phyloP scores from a whole-genome alignment of 805 yeast species.

The Saccharomycodes ludwigii region DNA sequence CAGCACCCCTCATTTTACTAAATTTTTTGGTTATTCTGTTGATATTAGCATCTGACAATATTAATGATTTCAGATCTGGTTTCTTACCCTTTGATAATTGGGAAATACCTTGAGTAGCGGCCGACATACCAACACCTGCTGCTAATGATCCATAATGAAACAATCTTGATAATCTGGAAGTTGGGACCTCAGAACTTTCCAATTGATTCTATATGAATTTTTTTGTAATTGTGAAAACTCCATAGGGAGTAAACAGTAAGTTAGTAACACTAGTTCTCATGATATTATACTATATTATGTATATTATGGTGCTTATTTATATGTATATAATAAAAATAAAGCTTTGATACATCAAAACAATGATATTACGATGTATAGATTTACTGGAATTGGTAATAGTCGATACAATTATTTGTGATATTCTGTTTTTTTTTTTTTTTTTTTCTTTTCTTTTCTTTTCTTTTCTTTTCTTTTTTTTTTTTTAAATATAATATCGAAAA shows the following conservation, averaged over 20 bases:
- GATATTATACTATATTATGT: no score
- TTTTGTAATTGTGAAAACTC: no score
- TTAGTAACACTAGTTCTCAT: no score
- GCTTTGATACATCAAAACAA: no score
- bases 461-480: background rate
- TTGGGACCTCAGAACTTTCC: constrained; percentile 57
- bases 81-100: constrained; percentile 46
- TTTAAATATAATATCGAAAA: no score
- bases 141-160: constrained; percentile 91
- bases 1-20: constrained; percentile 97
- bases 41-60: constrained; percentile 72
- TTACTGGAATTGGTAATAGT: no score
- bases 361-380: no score
- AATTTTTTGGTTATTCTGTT: constrained; percentile 81
- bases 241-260: no score
- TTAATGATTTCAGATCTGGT: constrained; percentile 40
- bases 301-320: no score
- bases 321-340: no score
- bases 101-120: constrained; percentile 63
- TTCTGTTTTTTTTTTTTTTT: constrained; percentile 6
- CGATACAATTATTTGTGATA: no score
- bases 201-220: constrained; percentile 8
- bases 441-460: constrained; percentile 1
- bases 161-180: constrained; percentile 74
- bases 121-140: constrained; percentile 80